A percentile compares a stretch with the other conserved stretches of the same genome.
phyloP scores from a whole-genome alignment of 2,329 filamentous ascomycete genomes.

The Colletotrichum karsti region DNA sequence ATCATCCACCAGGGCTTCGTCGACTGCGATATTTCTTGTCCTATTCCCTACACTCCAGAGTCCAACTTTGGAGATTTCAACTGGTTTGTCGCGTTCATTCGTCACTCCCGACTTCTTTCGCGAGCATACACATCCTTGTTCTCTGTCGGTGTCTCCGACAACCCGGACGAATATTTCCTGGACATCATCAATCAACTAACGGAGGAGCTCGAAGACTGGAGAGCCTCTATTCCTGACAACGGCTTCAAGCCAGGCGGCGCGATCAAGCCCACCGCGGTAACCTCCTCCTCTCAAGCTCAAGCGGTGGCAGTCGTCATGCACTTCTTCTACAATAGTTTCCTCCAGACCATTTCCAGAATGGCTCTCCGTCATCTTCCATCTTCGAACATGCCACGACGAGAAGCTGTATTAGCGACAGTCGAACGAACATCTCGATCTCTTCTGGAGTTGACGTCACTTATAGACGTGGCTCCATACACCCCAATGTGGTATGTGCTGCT shows the following conservation, averaged over 20 bases:
- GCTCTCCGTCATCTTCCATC: conserved; percentile 30
- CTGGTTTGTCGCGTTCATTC: conserved; percentile 42
- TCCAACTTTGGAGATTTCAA: conserved; percentile 41
- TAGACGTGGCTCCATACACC: conserved; percentile 39
- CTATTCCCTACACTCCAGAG: conserved; percentile 42
- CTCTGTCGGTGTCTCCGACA: conserved; percentile 39
- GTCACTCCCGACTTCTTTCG: conserved; percentile 41
- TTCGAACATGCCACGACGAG: conserved; percentile 20
- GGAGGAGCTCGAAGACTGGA: conserved; percentile 38
- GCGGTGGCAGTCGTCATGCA: conserved; percentile 30
- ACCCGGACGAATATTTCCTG: conserved; percentile 34
- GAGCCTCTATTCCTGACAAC: conserved; percentile 34
- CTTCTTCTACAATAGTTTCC: conserved; percentile 39
- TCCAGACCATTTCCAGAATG: conserved; percentile 37
- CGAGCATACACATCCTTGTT: conserved; percentile 43
- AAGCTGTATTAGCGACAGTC: conserved; percentile 29
- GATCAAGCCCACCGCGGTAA: conserved; percentile 18
- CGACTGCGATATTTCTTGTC: conserved; percentile 47
- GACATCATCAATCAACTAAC: conserved; percentile 37
- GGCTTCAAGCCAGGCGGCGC: conserved; percentile 29
- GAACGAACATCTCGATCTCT: conserved; percentile 35
- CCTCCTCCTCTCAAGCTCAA: conserved; percentile 3
- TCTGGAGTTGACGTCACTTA: conserved; percentile 36
- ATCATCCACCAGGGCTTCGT: conserved; percentile 36
- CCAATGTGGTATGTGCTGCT: conserved; percentile 34